These are phyloP conservation scores for Dioszegia hungarica DNA, from an alignment of 768 basidiomycete genomes.

Conservation along the genomic window DNA sequence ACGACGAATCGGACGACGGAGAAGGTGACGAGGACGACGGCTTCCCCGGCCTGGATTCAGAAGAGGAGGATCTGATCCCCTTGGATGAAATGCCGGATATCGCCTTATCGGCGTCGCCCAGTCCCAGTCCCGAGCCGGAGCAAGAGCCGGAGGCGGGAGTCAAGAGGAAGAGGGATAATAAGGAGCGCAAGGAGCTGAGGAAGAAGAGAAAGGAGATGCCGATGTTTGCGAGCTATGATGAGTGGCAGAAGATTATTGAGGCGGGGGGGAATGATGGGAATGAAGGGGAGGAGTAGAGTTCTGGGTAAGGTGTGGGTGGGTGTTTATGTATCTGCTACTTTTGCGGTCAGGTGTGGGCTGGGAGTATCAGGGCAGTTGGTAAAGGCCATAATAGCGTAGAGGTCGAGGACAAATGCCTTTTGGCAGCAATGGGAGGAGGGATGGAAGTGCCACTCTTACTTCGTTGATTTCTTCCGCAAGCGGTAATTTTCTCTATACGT, in stretches of 20 bases:
- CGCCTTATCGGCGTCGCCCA: slow-evolving; percentile 15
- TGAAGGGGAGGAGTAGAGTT: slow-evolving; percentile 26
- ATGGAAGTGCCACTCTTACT: too few species aligned
- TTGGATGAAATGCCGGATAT: slow-evolving; percentile 45
- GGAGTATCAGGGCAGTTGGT: too few species aligned
- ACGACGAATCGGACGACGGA: slow-evolving; percentile 9
- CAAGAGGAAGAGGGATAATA: slow-evolving; percentile 50
- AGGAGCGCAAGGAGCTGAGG: slow-evolving; percentile 50
- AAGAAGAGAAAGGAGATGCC: slow-evolving; percentile 62
- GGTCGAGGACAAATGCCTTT: too few species aligned
- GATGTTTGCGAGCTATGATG: slow-evolving; percentile 47
- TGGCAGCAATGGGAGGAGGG: too few species aligned
- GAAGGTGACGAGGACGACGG: slow-evolving; percentile 7
- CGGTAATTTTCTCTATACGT: neutral
- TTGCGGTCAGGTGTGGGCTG: too few species aligned
- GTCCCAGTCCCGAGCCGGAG: slow-evolving; percentile 33
- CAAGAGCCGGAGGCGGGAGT: slow-evolving; percentile 51
- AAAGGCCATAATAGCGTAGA: too few species aligned
- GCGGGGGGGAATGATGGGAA: slow-evolving; percentile 39
- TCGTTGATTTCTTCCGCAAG: neutral
- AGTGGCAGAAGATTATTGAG: slow-evolving; percentile 49
- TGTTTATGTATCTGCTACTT: too few species aligned
- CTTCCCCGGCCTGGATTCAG: neutral
- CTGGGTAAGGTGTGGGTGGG: too few species aligned
- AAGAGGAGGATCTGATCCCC: slow-evolving; percentile 42